Evolutionary conservation across 2,329 filamentous ascomycete genomes (phyloP), one percentile per base, ranked within the genome.

Genomic region (Sarocladiaceae sp.): DNA sequence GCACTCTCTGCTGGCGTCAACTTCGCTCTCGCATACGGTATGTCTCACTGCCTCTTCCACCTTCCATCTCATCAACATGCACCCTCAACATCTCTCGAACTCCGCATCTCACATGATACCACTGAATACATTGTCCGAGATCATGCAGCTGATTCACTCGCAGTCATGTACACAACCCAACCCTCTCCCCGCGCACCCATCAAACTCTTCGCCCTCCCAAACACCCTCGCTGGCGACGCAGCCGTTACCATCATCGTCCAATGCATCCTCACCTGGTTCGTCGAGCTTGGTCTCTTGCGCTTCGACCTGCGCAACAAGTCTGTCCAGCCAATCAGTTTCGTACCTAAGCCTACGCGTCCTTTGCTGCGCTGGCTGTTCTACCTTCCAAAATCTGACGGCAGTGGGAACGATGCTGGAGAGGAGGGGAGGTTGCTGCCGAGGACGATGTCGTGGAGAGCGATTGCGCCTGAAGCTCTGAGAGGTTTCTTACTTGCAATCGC

Each of bases 231-330:
- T 9, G 58, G 58, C 44, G 74, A 78, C 54, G 67, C 67, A 3
- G 67, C 63, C 29, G 60, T 77, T 32, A 76, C 73, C n/a, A 64
- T 74, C 47, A 60, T 76, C 48, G 43, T 76, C 42, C 73, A 76
- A 55, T 67, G 61, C 50, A 54, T 72, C 49, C 59, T 74, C 37
- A 77, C 73, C 18, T 78, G 73, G 73, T 58, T 73, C 42, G 58
- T 73, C 33, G 70, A 76, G 53, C 58, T 66, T 27, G 47, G 65
- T 21, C 55, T 75, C n/a, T 71, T 77, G 20, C 67, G 67, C 50
- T 58, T 60, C 18, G 72, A 76, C 55, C 57, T 78, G 16, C 60
- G 56, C 18, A 58, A 58, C 26, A 67, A 69, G 26, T 61, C 59
- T 7, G 63, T 77, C 34, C 65, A 69, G 47, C 66, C 74, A 20